phyloP scores from a whole-genome alignment of 305 asterid genomes.

The Fraxinus nigra region DNA sequence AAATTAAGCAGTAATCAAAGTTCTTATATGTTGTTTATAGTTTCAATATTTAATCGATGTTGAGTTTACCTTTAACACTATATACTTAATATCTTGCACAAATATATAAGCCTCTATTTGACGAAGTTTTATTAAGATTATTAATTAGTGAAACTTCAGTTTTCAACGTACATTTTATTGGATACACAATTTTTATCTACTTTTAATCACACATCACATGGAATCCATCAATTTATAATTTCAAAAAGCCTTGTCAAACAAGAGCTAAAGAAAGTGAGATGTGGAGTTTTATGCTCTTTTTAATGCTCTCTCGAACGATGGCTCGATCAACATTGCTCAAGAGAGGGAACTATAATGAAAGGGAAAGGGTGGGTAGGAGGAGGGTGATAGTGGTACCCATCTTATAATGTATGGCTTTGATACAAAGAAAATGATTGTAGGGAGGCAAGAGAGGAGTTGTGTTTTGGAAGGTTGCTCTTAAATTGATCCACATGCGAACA shows the following conservation, averaged over 20 bases:
- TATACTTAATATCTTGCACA: not conserved
- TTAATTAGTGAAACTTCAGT: not conserved
- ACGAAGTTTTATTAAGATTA: too few species aligned
- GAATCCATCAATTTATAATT: not conserved
- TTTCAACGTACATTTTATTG: not conserved
- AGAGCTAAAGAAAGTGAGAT: not conserved
- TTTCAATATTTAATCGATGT: not conserved
- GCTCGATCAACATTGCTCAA: not conserved
- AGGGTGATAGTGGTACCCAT: not conserved
- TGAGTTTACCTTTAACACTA: not conserved
- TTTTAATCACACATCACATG: not conserved
- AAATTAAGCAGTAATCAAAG: too few species aligned
- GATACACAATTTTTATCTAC: not conserved
- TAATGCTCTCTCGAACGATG: not conserved
- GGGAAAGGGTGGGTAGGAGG: not conserved
- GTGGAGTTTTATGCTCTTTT: not conserved
- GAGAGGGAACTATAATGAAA: not conserved
- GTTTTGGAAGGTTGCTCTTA: constrained; percentile 69
- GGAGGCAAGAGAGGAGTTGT: constrained; percentile 35
- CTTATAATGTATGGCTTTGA: constrained; percentile 1
- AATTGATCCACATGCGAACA: constrained; percentile 75
- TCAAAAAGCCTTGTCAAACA: not conserved
- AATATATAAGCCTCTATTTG: too few species aligned
- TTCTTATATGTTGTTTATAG: too few species aligned
- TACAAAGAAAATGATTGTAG: constrained; percentile 7